Base-by-base conservation (phyloP, 2,329 filamentous ascomycete genomes). In the Stagonosporopsis rhizophila region DNA sequence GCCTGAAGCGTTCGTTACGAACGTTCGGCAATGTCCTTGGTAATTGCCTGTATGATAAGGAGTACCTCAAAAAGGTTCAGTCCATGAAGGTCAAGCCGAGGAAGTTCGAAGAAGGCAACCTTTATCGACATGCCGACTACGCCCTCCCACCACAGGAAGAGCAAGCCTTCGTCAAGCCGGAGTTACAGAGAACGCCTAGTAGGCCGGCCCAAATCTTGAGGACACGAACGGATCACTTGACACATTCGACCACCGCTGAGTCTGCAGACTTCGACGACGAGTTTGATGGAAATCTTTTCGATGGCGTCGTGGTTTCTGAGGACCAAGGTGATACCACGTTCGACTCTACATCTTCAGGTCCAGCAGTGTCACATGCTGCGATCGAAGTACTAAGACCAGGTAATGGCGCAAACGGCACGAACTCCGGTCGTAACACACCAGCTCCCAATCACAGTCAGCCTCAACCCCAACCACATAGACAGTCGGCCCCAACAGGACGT, bases 11-110 rank as follows among this genome's bases (percentile, higher is more conserved):
- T 64, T 87, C 95, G 1, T 74, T 99, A 69, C 85, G 94, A 56
- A 97, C 88, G 61, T 99, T 99, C 77, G 95, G 95, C 57, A 98
- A 98, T 68, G 89, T 98, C 15, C 82, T 99, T 51, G 95, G 95
- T n/a, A 99, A 98, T 73, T 99, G 95, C 80, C 88, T 99, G 56
- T 98, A 99, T 77, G 95, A 99, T 79, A 96, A 97, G 77, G 88
- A 94, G 59, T 99, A 96, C 73, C 81, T 99, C 53, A 84, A 87
- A 48, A 93, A 92, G 74, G 90, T 98, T n/a, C 90, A 88, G 47
- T 96, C 92, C 78, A 82, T 99, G 70, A 98, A 96, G 81, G 85
- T 88, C 15, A 83, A 85, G 53, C 90, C 91, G 61, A 84, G 86
- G 27, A 92, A 85, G 75, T 96, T 92, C 78, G 87, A 94, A 64